Conservation (phyloP, 495 filamentous ascomycete species). For the Trichoderma reesei region DNA sequence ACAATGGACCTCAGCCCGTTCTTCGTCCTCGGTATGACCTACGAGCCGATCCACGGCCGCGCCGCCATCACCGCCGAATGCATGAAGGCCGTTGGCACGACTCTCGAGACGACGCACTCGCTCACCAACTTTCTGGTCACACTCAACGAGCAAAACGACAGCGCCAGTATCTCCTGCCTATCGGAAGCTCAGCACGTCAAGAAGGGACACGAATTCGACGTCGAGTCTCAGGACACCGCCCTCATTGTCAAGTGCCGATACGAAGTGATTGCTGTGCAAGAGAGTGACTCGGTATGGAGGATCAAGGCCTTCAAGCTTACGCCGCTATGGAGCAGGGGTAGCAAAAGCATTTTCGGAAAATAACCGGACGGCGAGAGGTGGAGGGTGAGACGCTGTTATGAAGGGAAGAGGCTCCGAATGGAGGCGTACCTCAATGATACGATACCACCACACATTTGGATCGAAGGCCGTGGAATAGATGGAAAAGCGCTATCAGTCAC, state of each 20-base stretch:
- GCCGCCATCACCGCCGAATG: not conserved
- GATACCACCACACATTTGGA: too few species aligned
- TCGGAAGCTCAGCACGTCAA: not conserved
- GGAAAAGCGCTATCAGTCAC: too few species aligned
- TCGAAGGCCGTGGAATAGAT: too few species aligned
- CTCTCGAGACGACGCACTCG: not conserved
- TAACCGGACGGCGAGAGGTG: not conserved
- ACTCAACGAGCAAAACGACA: not conserved
- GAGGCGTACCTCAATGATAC: too few species aligned
- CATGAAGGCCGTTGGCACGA: not conserved
- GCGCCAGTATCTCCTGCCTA: not conserved
- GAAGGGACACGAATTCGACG: not conserved
- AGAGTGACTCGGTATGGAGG: not conserved
- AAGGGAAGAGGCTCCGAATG: not conserved
- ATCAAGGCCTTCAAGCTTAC: not conserved
- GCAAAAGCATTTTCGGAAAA: not conserved
- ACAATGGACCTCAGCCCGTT: not conserved
- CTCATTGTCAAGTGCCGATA: not conserved
- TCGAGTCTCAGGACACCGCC: not conserved
- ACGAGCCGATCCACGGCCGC: not conserved
- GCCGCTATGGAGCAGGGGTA: not conserved
- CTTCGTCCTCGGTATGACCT: not conserved
- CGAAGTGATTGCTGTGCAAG: not conserved
- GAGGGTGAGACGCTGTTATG: not conserved
- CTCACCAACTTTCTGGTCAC: not conserved